These are phyloP conservation scores for Collariella sp. DNA, from an alignment of 495 filamentous ascomycete species.

Conservation along the genomic window DNA sequence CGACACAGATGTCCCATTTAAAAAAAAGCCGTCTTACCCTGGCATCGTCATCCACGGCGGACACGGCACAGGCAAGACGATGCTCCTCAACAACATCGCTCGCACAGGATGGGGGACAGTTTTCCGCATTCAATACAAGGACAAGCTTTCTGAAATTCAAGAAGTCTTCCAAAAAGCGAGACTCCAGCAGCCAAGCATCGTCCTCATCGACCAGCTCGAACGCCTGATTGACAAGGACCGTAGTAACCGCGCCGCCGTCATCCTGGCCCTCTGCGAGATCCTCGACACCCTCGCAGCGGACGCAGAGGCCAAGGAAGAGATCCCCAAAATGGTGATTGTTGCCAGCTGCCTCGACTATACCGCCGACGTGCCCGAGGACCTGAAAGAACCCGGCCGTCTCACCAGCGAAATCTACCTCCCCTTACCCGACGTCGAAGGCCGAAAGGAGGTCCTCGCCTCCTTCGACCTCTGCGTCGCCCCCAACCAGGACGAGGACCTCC, in stretches of 20 bases:
- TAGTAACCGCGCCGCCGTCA: conserved; percentile 37
- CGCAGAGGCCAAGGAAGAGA: conserved; percentile 24
- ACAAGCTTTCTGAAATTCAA: conserved; percentile 52
- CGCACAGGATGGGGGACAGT: conserved; percentile 61
- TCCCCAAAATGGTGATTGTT: conserved; percentile 51
- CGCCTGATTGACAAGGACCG: conserved; percentile 59
- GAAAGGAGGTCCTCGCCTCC: conserved; percentile 64
- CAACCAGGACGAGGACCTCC: conserved; percentile 29
- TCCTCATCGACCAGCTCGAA: conserved; percentile 78
- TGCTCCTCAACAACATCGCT: conserved; percentile 58
- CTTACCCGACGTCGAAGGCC: conserved; percentile 62
- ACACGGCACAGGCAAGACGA: conserved; percentile 73
- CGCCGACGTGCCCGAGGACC: conserved; percentile 62
- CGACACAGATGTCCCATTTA: conserved; percentile 26
- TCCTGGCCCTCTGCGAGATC: conserved; percentile 43
- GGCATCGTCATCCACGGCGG: conserved; percentile 72
- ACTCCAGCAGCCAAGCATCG: conserved; percentile 64
- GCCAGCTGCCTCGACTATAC: conserved; percentile 66
- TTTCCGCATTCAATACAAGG: conserved; percentile 48
- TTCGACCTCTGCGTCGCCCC: conserved; percentile 32
- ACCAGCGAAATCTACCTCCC: conserved; percentile 69
- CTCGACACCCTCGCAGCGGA: conserved; percentile 42
- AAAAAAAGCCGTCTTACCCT: conserved; percentile 32
- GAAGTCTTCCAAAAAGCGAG: conserved; percentile 64
- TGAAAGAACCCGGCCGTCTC: conserved; percentile 60